These are phyloP conservation scores for Soucietia sequanensis DNA, from an alignment of 805 yeast species.

Conservation along the genomic window DNA sequence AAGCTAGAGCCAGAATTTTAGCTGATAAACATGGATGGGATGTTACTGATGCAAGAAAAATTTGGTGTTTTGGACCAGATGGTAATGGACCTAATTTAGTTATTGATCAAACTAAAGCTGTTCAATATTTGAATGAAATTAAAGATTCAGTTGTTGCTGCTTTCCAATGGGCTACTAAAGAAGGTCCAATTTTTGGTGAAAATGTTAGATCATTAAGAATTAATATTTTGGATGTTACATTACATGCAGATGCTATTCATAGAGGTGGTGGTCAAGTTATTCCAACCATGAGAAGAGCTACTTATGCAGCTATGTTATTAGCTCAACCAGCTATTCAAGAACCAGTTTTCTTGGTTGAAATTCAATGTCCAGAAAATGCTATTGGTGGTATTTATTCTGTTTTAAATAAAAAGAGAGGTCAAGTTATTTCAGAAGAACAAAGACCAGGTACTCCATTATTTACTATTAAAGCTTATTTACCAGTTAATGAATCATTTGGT, in stretches of 20 bases:
- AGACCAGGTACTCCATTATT: slow-evolving; percentile 99
- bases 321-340: slow-evolving; percentile 99
- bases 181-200: slow-evolving; percentile 99
- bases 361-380: slow-evolving; percentile 99
- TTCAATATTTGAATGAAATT: slow-evolving; percentile 97
- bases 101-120: slow-evolving; percentile 99
- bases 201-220: slow-evolving; percentile 92
- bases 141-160: slow-evolving; percentile 99
- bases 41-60: slow-evolving; percentile 99
- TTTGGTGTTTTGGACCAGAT: slow-evolving; percentile 99
- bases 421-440: slow-evolving; percentile 98
- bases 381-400: slow-evolving; percentile 99
- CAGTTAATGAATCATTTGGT: slow-evolving; percentile 99
- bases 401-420: slow-evolving; percentile 99
- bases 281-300: slow-evolving; percentile 99
- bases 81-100: slow-evolving; percentile 98
- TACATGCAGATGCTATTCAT: slow-evolving; percentile 99
- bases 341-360: slow-evolving; percentile 98
- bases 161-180: slow-evolving; percentile 99
- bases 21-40: slow-evolving; percentile 99
- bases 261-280: slow-evolving; percentile 99
- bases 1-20: slow-evolving; percentile 97
- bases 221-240: slow-evolving; percentile 98
- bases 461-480: slow-evolving; percentile 99
- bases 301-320: slow-evolving; percentile 96